phyloP scores from a whole-genome alignment of 2,329 filamentous ascomycete genomes.

The Colletotrichum sp. region DNA sequence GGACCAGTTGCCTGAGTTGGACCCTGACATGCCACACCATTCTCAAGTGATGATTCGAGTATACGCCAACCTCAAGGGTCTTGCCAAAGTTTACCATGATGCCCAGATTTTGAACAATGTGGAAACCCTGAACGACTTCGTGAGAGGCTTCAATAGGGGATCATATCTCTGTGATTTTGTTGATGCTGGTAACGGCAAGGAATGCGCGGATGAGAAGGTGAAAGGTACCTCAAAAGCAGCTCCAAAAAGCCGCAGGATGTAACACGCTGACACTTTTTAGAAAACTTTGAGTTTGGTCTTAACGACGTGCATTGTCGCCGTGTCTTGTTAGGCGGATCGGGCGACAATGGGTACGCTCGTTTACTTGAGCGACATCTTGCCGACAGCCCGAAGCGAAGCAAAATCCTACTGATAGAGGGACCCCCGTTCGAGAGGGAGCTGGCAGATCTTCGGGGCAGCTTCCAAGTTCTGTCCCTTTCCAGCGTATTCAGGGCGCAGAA shows the following conservation, averaged over 20 bases:
- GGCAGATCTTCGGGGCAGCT: constrained; percentile 31
- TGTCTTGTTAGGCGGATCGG: constrained; percentile 45
- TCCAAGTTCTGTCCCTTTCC: constrained; percentile 27
- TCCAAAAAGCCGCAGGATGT: neutral
- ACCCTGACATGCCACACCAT: constrained; percentile 24
- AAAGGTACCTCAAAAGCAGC: constrained; percentile 34
- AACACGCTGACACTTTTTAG: neutral
- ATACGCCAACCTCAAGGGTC: constrained; percentile 41
- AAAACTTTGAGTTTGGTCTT: constrained; percentile 35
- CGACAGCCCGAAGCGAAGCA: constrained; percentile 26
- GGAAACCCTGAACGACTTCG: constrained; percentile 34
- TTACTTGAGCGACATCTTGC: constrained; percentile 36
- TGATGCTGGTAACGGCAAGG: constrained; percentile 46
- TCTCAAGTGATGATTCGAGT: constrained; percentile 36
- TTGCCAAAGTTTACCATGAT: constrained; percentile 37
- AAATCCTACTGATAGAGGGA: constrained; percentile 42
- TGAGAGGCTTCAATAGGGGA: constrained; percentile 46
- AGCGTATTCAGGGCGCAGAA: constrained; percentile 29
- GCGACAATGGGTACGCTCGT: constrained; percentile 47
- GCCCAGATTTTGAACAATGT: constrained; percentile 27
- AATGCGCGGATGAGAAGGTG: constrained; percentile 46
- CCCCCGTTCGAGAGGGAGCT: constrained; percentile 42
- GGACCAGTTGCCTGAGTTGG: constrained; percentile 25
- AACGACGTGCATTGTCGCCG: constrained; percentile 43
- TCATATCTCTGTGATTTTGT: constrained; percentile 41